Conservation (phyloP, 2,329 filamentous ascomycete species). For the Calonectria leucothoes region DNA sequence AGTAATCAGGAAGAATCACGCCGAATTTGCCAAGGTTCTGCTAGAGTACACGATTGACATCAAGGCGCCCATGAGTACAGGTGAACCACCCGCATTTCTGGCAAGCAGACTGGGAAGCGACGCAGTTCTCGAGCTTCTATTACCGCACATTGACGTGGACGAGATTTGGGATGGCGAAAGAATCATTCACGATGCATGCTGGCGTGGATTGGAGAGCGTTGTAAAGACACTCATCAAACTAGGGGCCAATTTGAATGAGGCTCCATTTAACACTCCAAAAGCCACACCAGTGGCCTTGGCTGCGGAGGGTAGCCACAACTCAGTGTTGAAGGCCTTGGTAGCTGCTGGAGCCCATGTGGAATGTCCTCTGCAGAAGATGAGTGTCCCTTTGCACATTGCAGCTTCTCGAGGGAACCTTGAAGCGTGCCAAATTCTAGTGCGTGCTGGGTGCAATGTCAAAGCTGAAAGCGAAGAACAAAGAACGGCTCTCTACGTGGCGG, state of each 20-base stretch:
- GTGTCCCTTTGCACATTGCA: slow-evolving; percentile 25
- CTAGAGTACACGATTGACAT: slow-evolving; percentile 23
- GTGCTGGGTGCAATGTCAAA: slow-evolving; percentile 27
- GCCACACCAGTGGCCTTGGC: slow-evolving; percentile 31
- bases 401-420: slow-evolving; percentile 18
- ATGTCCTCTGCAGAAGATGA: slow-evolving; percentile 13
- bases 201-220: slow-evolving; percentile 23
- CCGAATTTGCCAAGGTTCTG: slow-evolving; percentile 26
- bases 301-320: slow-evolving; percentile 15
- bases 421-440: slow-evolving; percentile 22
- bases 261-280: slow-evolving; percentile 22
- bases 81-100: slow-evolving; percentile 26
- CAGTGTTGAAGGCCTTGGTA: slow-evolving; percentile 22
- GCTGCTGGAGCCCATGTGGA: slow-evolving; percentile 27
- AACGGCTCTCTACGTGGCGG: slow-evolving; percentile 26
- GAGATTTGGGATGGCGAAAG: slow-evolving; percentile 21
- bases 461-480: slow-evolving; percentile 4
- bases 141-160: slow-evolving; percentile 28
- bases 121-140: slow-evolving; percentile 24
- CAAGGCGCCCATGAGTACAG: slow-evolving; percentile 14
- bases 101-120: slow-evolving; percentile 20
- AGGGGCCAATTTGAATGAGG: slow-evolving; percentile 26
- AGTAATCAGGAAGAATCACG: slow-evolving; percentile 21
- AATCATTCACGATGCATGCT: slow-evolving; percentile 29
- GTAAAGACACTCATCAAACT: slow-evolving; percentile 29